Base-by-base conservation (phyloP, 768 basidiomycete species). In the Mycena filopes region DNA sequence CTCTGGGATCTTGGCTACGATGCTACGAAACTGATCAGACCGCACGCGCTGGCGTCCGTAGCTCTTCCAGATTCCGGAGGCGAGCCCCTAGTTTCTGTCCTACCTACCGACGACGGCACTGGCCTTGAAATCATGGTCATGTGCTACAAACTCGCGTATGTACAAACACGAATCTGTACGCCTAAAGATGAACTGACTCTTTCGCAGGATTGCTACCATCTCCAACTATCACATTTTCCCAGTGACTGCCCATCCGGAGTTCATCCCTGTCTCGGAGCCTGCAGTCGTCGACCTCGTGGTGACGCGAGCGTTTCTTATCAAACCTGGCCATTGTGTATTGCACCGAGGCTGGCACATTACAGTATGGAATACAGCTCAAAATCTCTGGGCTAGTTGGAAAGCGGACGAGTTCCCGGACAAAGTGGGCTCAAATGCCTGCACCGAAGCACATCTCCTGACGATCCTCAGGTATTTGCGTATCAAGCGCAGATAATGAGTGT, bases 381-480 rank as follows among this genome's bases (percentile, higher is more conserved):
- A 63, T 25, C 25, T 63, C 16, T 63, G 61, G 54, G 40, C 21
- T 28, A 29, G 47, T 13, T 55, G 61, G 61, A 56, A 50, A n/a
- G 29, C 47, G 4, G 54, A 42, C 2, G 25, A 48, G 23, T 42
- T 28, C 12, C 45, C 45, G 0, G 18, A 20, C 4, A 41, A 46
- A 5, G 61, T 56, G 13, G 25, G 40, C 16, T 1, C 18, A 9
- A 10, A n/a, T 5, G 1, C 8, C 8, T 55, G 40, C 29, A 25
- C 31, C n/a, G 10, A 13, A 6, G 6, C 18, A 43, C 11, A 20
- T 18, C 45, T 23, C 25, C 13, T 18, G 16, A 23, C 26, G 12
- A 6, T 36, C 12, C 25, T 20, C 45, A 62, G 60, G 23, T 62
- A 13, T 62, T 62, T 33, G 60, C 31, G 2, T 46, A 55, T 38